Conservation (phyloP, 2,329 filamentous ascomycete species). For the Raffaelea deltoideospora region DNA sequence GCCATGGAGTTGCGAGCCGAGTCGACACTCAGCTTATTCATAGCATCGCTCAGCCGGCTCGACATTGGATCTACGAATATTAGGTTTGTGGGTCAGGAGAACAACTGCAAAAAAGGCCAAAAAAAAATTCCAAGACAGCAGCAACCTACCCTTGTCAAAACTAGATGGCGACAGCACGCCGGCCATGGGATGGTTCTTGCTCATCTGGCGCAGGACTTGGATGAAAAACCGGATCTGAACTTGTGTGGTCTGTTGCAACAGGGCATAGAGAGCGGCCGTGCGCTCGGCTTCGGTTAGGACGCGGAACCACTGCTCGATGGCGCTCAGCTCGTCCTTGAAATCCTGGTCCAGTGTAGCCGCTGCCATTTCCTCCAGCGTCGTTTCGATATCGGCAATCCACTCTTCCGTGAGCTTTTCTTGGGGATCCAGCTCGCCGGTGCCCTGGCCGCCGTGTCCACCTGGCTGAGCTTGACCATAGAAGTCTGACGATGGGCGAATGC, state of each 20-base stretch:
- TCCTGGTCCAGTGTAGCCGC: constrained; percentile 97
- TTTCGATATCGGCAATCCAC: constrained; percentile 98
- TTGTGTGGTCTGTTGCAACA: constrained; percentile 95
- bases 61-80: constrained; percentile 72
- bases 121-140: background rate
- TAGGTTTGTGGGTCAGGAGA: constrained; percentile 8
- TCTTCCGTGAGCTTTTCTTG: constrained; percentile 92
- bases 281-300: constrained; percentile 93
- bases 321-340: constrained; percentile 97
- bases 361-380: constrained; percentile 97
- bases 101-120: background rate
- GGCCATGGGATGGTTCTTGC: constrained; percentile 94
- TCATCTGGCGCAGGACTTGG: constrained; percentile 97
- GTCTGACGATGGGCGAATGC: constrained; percentile 88
- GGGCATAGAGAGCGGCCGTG: constrained; percentile 85
- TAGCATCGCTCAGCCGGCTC: constrained; percentile 85
- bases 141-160: constrained; percentile 71
- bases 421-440: constrained; percentile 58
- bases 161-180: constrained; percentile 86
- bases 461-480: constrained; percentile 71
- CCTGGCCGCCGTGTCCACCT: constrained; percentile 50
- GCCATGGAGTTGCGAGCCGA: constrained; percentile 74
- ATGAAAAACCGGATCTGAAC: constrained; percentile 99
- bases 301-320: constrained; percentile 98
- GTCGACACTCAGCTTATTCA: constrained; percentile 86